Conservation (phyloP, 2,329 filamentous ascomycete genomes). For the Blastomyces percursus region DNA sequence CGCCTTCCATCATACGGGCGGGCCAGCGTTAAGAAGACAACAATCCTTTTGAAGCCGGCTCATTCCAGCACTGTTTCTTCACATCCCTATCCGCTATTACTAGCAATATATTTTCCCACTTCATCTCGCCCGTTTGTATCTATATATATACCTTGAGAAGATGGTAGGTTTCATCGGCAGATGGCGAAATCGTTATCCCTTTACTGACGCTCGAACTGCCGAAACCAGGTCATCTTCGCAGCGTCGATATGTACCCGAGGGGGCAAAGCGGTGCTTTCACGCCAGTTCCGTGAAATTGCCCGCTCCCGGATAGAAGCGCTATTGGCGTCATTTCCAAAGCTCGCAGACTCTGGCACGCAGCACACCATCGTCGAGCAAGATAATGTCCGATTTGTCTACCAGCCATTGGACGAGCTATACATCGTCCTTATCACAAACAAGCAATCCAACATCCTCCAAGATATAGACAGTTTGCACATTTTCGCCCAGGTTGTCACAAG, state of each 20-base stretch:
- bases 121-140: not conserved
- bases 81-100: not conserved
- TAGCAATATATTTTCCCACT: not conserved
- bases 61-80: not conserved
- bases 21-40: not conserved
- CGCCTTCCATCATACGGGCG: not conserved
- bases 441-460: constrained; percentile 97
- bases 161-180: constrained; percentile 20
- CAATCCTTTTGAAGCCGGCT: not conserved
- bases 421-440: constrained; percentile 99
- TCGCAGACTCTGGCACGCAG: constrained; percentile 89
- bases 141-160: constrained; percentile 5
- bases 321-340: constrained; percentile 93
- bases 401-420: constrained; percentile 97
- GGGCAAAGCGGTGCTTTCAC: constrained; percentile 94
- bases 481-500: constrained; percentile 96
- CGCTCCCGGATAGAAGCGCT: constrained; percentile 93
- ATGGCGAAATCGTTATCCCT: constrained; percentile 10
- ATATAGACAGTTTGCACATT: constrained; percentile 95
- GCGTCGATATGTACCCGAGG: constrained; percentile 98
- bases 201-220: constrained; percentile 6
- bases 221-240: constrained; percentile 79
- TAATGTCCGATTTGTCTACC: constrained; percentile 98
- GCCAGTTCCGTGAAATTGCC: constrained; percentile 96
- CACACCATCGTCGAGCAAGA: constrained; percentile 98